Evolutionary conservation across 805 yeast species (phyloP), one percentile per base, ranked within the genome.

Genomic region (Yarrowia hollandica): DNA sequence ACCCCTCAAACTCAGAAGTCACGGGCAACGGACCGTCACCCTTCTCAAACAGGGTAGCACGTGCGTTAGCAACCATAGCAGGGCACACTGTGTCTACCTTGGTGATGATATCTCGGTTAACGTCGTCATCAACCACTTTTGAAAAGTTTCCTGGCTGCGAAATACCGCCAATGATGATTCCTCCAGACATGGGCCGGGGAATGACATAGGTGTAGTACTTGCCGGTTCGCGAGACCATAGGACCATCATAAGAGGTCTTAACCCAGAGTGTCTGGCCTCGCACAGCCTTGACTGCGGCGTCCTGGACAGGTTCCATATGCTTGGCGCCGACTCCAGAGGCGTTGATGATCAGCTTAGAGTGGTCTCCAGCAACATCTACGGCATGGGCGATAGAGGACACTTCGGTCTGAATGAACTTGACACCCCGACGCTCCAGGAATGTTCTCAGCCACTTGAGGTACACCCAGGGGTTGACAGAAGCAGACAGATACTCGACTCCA

Each of bases 201-300:
- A 63, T 63, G 7, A 56, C 39, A 50, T 63, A 63, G 23, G 65
- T 63, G 28, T 63, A 63, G 31, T 64, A 64, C 21, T 35, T 59
- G 11, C 64, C 64, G 4, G 57, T 58, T 21, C 64, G 58, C 15
- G 58, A 52, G 10, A 56, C 63, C 59, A 61, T 61, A 14, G 62
- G 62, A 12, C 64, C 66, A 1, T 58, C 33, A 18, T 62, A 62
- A 12, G 59, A 60, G 34, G 65, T 46, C 19, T 60, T 57, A 8
- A 63, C 65, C 61, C 62, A 59, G 41, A 63, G 63, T 3, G 64
- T 63, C 54, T 63, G 66, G 12, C 66, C 66, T 7, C 66, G 60
- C n/a, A 63, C 64, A 33, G 60, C 59, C 30, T 55, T 55, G 28
- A 60, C 60, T 4, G 38, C 33, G 23, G 55, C n/a, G n/a, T 63